Evolutionary conservation across 2,329 filamentous ascomycete species (phyloP).

Genomic region (Colletotrichum lini): DNA sequence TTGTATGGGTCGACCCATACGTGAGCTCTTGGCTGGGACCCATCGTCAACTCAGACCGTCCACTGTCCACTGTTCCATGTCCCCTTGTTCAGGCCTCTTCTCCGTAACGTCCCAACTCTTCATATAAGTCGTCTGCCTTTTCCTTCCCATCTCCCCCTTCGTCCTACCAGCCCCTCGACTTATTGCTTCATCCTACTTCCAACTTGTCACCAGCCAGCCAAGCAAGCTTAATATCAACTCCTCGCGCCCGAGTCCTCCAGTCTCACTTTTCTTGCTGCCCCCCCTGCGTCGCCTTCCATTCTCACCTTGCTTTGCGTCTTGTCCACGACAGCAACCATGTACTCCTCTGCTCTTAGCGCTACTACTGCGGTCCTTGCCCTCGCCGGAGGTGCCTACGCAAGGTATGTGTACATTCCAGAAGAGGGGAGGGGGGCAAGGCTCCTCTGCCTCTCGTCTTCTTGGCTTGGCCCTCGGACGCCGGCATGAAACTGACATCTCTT

Average conservation of each 20-base stretch:
- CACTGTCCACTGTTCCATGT: slow-evolving; percentile 5
- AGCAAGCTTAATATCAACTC: slow-evolving; percentile 12
- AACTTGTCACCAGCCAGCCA: background rate
- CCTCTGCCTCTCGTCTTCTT: background rate
- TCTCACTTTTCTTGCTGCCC: background rate
- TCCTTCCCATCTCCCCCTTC: background rate
- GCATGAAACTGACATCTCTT: slow-evolving; percentile 26
- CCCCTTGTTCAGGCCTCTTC: slow-evolving; percentile 19
- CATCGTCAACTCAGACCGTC: slow-evolving; percentile 22
- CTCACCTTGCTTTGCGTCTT: background rate
- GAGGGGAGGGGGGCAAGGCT: no score
- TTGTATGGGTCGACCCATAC: slow-evolving; percentile 23
- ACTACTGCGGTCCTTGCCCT: slow-evolving; percentile 22
- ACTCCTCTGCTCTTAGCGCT: slow-evolving; percentile 27
- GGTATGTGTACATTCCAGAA: slow-evolving; percentile 15
- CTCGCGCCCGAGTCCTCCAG: background rate
- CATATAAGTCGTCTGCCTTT: slow-evolving; percentile 29
- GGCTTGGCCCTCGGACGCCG: background rate
- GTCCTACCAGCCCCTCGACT: slow-evolving; percentile 11
- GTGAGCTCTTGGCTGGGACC: slow-evolving; percentile 33
- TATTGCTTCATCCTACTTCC: slow-evolving; percentile 10
- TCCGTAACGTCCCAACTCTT: slow-evolving; percentile 29
- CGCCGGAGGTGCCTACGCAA: slow-evolving; percentile 27
- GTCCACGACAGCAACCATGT: slow-evolving; percentile 11
- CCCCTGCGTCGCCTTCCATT: background rate